A percentile compares a stretch with the other conserved stretches of the same genome.
Conservation (phyloP, 352 stramenopile species). For the Phytopythium helicoides region DNA sequence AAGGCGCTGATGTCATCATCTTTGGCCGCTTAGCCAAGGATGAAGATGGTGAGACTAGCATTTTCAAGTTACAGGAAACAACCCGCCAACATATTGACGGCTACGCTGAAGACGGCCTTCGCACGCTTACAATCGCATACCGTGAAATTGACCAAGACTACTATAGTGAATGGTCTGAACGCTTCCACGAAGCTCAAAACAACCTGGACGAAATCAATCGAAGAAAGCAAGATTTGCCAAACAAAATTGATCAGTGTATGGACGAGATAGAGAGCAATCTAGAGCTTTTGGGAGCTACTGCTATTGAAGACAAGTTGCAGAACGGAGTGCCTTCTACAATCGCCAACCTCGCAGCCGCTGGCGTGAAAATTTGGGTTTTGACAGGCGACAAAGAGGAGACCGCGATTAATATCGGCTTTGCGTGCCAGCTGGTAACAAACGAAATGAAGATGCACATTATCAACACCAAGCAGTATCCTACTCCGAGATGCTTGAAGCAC, state of each 20-base stretch:
- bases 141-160: conserved; percentile 49
- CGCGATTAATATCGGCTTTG: conserved; percentile 94
- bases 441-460: conserved; percentile 76
- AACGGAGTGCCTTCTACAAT: conserved; percentile 89
- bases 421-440: conserved; percentile 85
- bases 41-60: conserved; percentile 16
- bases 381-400: conserved; percentile 95
- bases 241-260: conserved; percentile 77
- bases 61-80: conserved; percentile 31
- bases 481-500: conserved; percentile 42
- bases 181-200: conserved; percentile 70
- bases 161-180: conserved; percentile 52
- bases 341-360: conserved; percentile 72
- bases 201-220: conserved; percentile 76
- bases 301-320: conserved; percentile 94
- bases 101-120: conserved; percentile 86
- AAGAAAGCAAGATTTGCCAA: conserved; percentile 70
- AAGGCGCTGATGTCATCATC: conserved; percentile 73
- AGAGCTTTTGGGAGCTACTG: conserved; percentile 86
- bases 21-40: conserved; percentile 45
- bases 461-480: conserved; percentile 54
- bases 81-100: conserved; percentile 66
- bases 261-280: conserved; percentile 83
- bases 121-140: conserved; percentile 83
- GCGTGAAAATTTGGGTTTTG: conserved; percentile 94